Evolutionary conservation across 257 asterid species (phyloP).

Genomic region (Lantana camara): DNA sequence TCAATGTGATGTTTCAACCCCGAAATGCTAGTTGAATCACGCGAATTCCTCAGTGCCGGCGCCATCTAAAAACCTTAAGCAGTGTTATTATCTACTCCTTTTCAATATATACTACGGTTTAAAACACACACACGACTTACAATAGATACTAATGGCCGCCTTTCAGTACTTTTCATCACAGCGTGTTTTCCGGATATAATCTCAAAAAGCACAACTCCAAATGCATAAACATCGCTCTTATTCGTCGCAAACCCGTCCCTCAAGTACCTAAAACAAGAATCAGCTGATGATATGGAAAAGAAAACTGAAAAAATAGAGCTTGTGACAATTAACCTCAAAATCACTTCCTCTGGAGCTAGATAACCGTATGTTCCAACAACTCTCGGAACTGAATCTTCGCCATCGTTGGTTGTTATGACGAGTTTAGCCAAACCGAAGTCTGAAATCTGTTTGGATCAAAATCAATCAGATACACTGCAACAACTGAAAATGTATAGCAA

Average conservation of each 20-base stretch:
- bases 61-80: constrained; percentile 80
- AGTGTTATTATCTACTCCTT: too few species aligned
- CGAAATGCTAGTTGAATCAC: constrained; percentile 78
- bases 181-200: constrained; percentile 91
- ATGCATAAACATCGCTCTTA: constrained; percentile 92
- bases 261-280: constrained; percentile 62
- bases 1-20: constrained; percentile 81
- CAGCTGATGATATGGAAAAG: constrained; percentile 29
- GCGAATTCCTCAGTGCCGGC: constrained; percentile 72
- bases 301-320: not conserved
- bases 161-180: constrained; percentile 71
- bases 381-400: constrained; percentile 86
- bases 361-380: constrained; percentile 97
- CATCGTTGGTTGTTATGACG: constrained; percentile 69
- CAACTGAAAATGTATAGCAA: not conserved
- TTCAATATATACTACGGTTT: not conserved
- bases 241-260: constrained; percentile 85
- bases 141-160: constrained; percentile 85
- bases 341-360: constrained; percentile 93
- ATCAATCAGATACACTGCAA: constrained; percentile 23
- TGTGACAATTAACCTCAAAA: not conserved
- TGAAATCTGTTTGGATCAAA: constrained; percentile 59
- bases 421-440: constrained; percentile 97
- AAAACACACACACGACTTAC: constrained; percentile 53
- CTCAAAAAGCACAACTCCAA: constrained; percentile 90